Evolutionary conservation across 345 rosid species (phyloP).

Genomic region (Garcia nutans): DNA sequence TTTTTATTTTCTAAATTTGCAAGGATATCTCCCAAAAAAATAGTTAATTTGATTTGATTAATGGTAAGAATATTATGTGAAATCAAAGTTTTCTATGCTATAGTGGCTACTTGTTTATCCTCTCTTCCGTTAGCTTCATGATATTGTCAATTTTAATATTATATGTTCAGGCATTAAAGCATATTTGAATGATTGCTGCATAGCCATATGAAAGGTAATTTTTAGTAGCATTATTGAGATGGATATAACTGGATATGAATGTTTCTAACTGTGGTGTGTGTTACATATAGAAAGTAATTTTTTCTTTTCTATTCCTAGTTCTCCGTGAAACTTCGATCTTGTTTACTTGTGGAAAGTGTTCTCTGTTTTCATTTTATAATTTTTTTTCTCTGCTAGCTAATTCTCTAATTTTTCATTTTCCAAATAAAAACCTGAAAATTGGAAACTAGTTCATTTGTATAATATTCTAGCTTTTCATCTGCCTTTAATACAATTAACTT

Average conservation of each 20-base stretch:
- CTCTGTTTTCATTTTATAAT: too few relatives aligned
- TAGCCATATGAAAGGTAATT: not conserved
- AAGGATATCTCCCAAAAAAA: not conserved
- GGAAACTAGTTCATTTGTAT: too few relatives aligned
- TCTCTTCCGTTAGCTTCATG: not conserved
- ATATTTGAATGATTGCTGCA: not conserved
- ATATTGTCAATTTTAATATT: not conserved
- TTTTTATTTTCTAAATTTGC: not conserved
- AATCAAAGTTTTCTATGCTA: not conserved
- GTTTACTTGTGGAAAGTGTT: too few relatives aligned
- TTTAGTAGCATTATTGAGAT: not conserved
- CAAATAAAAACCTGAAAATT: too few relatives aligned
- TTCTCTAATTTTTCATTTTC: too few relatives aligned
- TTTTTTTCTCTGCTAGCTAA: too few relatives aligned
- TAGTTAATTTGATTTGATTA: not conserved
- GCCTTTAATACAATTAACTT: too few relatives aligned
- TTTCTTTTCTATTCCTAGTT: too few relatives aligned
- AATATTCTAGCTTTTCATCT: too few relatives aligned
- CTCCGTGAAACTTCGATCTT: too few relatives aligned
- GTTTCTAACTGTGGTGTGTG: too few relatives aligned
- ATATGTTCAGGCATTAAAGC: slow-evolving; percentile 5
- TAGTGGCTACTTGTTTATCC: not conserved
- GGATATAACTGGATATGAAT: not conserved
- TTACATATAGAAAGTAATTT: not conserved
- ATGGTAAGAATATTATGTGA: not conserved